phyloP scores from a whole-genome alignment of 1,284 basidiomycete genomes.

The Volvariella surrecta region DNA sequence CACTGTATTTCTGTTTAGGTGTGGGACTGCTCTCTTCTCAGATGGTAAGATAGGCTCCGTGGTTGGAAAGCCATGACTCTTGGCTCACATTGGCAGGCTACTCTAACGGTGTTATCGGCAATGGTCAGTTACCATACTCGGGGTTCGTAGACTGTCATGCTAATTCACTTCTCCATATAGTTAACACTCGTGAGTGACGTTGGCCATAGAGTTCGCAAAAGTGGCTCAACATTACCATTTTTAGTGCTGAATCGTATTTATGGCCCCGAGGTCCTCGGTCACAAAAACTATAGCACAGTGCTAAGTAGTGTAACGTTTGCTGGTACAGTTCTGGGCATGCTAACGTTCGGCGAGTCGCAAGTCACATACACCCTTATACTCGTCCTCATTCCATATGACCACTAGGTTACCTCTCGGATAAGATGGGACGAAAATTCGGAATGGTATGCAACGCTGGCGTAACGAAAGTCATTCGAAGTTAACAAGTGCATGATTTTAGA shows the following conservation, averaged over 20 bases:
- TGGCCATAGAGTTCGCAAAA: constrained; percentile 2
- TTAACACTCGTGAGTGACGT: constrained; percentile 50
- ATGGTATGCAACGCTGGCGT: constrained; percentile 61
- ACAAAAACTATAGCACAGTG: constrained; percentile 49
- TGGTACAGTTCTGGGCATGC: constrained; percentile 81
- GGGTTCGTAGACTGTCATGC: neutral
- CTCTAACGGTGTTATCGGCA: constrained; percentile 72
- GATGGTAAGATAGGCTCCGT: constrained; percentile 51
- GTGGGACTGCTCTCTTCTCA: constrained; percentile 81
- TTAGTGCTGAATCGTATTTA: constrained; percentile 62
- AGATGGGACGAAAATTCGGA: constrained; percentile 81
- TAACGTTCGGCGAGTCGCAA: constrained; percentile 45
- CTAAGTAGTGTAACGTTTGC: constrained; percentile 70
- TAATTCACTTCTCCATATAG: constrained; percentile 23
- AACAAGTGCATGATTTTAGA: constrained; percentile 29
- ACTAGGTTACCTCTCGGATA: constrained; percentile 69
- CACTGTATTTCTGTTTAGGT: constrained; percentile 34
- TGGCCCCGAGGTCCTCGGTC: constrained; percentile 37
- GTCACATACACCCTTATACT: neutral
- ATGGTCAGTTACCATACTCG: constrained; percentile 50
- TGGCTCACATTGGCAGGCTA: constrained; percentile 44
- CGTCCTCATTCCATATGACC: constrained; percentile 3
- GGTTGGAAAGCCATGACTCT: constrained; percentile 1
- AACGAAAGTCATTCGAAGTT: neutral
- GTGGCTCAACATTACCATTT: constrained; percentile 3